Evolutionary conservation across 2,329 filamentous ascomycete species (phyloP).

Genomic region (Penicillium sclerotigenum): DNA sequence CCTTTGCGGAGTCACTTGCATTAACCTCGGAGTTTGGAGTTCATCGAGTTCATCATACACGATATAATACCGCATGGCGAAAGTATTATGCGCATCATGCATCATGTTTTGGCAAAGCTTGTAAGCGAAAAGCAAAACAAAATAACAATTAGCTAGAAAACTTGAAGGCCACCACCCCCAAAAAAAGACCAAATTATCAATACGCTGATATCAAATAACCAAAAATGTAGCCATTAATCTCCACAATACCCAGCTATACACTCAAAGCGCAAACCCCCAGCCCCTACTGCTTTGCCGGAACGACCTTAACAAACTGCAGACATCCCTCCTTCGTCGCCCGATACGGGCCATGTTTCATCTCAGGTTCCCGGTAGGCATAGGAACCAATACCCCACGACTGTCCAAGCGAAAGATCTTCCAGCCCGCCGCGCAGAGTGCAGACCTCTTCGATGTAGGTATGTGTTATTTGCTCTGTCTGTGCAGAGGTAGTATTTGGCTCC

Average conservation of each 20-base stretch:
- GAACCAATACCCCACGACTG: slow-evolving; percentile 35
- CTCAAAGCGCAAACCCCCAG: not conserved
- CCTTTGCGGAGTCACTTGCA: not conserved
- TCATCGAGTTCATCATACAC: not conserved
- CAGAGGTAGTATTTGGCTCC: slow-evolving; percentile 32
- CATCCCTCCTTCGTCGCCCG: slow-evolving; percentile 34
- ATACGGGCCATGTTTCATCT: slow-evolving; percentile 43
- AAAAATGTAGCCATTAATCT: not conserved
- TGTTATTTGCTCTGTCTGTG: slow-evolving; percentile 27
- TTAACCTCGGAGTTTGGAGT: not conserved
- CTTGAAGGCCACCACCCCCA: not conserved
- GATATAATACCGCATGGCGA: not conserved
- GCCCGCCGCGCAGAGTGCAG: slow-evolving; percentile 36
- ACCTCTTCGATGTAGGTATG: slow-evolving; percentile 43
- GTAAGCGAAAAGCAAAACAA: not conserved
- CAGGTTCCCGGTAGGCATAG: slow-evolving; percentile 43
- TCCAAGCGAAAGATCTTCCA: slow-evolving; percentile 33
- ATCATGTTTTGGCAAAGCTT: not conserved
- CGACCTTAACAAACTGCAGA: slow-evolving; percentile 33
- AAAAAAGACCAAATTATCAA: not conserved
- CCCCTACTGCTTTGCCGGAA: not conserved
- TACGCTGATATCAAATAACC: not conserved
- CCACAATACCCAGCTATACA: not conserved
- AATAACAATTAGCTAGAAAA: not conserved
- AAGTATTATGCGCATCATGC: not conserved